Conservation (phyloP, 2,329 filamentous ascomycete species). For the Monosporascus sp. region DNA sequence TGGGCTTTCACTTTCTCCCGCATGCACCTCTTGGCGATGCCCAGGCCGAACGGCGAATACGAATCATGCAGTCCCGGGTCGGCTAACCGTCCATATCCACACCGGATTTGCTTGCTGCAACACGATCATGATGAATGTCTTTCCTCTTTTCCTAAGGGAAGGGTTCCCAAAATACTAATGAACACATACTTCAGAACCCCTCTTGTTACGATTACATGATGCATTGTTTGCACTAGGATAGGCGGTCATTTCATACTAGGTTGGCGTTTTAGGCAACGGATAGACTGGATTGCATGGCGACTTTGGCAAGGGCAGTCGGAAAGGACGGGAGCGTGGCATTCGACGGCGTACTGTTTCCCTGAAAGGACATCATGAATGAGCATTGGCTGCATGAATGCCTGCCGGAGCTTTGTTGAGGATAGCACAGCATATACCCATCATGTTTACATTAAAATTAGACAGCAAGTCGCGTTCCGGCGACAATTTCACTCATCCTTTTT, state of each 20-base stretch:
- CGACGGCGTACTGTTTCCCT: background rate
- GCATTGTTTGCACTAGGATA: background rate
- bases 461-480: too few species aligned
- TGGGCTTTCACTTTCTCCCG: conserved; percentile 24
- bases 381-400: background rate
- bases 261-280: background rate
- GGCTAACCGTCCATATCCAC: background rate
- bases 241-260: background rate
- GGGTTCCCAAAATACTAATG: background rate
- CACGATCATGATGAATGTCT: background rate
- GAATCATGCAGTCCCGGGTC: conserved; percentile 4
- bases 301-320: background rate
- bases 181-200: background rate
- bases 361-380: background rate
- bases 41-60: conserved; percentile 18
- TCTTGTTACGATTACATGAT: background rate
- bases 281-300: background rate
- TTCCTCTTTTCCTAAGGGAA: background rate
- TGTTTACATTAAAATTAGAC: too few species aligned
- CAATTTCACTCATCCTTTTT: too few species aligned
- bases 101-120: too few species aligned
- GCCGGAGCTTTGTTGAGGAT: background rate
- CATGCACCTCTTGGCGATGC: conserved; percentile 16
- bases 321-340: background rate
- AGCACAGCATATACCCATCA: background rate